Evolutionary conservation across 345 rosid species (phyloP).

Genomic region (Rhodamnia argentea): DNA sequence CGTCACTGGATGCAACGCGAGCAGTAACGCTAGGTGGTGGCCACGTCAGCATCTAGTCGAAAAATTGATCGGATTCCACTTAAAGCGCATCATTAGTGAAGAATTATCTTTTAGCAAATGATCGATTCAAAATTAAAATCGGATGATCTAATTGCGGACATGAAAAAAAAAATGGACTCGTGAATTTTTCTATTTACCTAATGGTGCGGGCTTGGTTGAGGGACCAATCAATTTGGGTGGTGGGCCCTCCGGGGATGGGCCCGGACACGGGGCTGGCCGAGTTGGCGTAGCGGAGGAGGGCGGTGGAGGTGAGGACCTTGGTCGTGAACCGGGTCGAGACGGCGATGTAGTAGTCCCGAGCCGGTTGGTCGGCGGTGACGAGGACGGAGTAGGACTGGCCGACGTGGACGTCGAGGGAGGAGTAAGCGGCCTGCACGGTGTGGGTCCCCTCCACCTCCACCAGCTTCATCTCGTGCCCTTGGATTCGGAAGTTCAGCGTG

Average conservation of each 20-base stretch:
- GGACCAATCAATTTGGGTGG: slow-evolving; percentile 45
- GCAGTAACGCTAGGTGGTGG: too few relatives aligned
- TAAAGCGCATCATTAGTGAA: neutral
- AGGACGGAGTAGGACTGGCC: slow-evolving; percentile 88
- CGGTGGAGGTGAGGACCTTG: slow-evolving; percentile 28
- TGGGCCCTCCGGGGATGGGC: slow-evolving; percentile 39
- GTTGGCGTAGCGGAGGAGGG: slow-evolving; percentile 60
- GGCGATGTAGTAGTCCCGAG: slow-evolving; percentile 46
- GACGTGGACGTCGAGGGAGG: slow-evolving; percentile 66
- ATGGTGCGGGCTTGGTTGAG: slow-evolving; percentile 75
- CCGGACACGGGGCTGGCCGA: slow-evolving; percentile 28
- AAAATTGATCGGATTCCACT: too few relatives aligned
- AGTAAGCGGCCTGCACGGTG: slow-evolving; percentile 53
- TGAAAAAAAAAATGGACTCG: neutral
- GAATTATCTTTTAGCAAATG: neutral
- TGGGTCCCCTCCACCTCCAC: slow-evolving; percentile 95
- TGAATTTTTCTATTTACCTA: slow-evolving; percentile 12
- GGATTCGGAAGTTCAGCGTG: slow-evolving; percentile 57
- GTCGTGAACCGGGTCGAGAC: slow-evolving; percentile 51
- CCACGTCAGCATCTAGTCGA: too few relatives aligned
- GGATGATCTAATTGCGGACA: too few relatives aligned
- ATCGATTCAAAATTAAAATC: neutral
- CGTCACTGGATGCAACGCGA: too few relatives aligned
- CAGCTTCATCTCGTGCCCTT: slow-evolving; percentile 63
- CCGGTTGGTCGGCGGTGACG: slow-evolving; percentile 69